Evolutionary conservation across 805 yeast species (phyloP), one percentile per base, ranked within the genome.

Genomic region (Candida xiaguanensis): DNA sequence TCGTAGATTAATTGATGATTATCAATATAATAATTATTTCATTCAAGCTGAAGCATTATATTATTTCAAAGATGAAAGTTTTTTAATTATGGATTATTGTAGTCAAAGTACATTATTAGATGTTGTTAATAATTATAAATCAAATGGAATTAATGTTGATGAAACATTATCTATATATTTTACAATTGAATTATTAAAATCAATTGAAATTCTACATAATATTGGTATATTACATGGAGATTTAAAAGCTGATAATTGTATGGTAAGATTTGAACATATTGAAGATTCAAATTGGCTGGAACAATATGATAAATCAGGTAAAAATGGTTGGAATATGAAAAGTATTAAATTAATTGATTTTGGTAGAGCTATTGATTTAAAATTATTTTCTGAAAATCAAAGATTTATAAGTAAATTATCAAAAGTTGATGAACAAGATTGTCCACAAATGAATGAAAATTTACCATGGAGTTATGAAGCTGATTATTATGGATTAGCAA

Each of bases 401-500:
- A 64, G 69, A 41, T 89, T 87, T 56, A 59, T 66, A 29, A 72
- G 83, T 14, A 68, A 74, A 47, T 80, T 85, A 80, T 34, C 30
- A 2, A 67, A 70, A 22, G 63, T 78, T 1, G 85, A 80, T 45
- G 70, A 75, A 40, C 85, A 77, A 46, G 95, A 85, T 48, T 86
- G 95, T 53, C 77, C 77, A 4, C 87, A 82, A 49, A 77, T 85
- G 79, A 63, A 77, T 39, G 58, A 72, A 3, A 65, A 72, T 3
- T 52, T 66, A 36, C 74, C 83, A 0, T 89, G 95, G 95, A 74
- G 77, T 2, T 85, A 73, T 51, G 88, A 89, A 53, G 80, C 82
- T 3, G 97, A 89, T 60, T 87, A 87, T 54, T 84, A 74, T 56
- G 96, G 96, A 0, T 45, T 86, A 14, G 96, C 96, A 0, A 74